Percentiles rank a stretch among this genome's conserved stretches.
These are phyloP conservation scores for Umbelopsis ramanniana DNA, from an alignment of 192 early-diverging fungal species.

Conservation along the genomic window DNA sequence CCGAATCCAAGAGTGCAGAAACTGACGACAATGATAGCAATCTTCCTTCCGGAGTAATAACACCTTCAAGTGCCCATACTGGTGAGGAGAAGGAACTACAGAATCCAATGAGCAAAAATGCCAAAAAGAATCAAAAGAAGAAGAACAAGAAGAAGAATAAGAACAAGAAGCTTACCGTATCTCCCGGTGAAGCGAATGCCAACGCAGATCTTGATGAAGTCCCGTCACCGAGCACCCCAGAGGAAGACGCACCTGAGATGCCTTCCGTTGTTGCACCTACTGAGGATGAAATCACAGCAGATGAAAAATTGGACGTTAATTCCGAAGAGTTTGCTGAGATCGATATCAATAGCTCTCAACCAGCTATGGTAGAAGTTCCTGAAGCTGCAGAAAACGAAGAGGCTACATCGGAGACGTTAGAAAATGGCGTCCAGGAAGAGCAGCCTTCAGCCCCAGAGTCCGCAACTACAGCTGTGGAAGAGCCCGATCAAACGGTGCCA, in stretches of 20 bases:
- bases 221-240: background rate
- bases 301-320: background rate
- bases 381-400: background rate
- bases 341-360: background rate
- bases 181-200: background rate
- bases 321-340: constrained; percentile 16
- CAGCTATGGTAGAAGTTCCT: background rate
- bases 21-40: constrained; percentile 5
- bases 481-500: background rate
- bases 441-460: background rate
- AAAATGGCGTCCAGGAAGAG: background rate
- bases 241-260: too few species aligned
- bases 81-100: background rate
- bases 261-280: background rate
- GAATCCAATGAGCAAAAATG: background rate
- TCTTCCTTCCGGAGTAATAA: background rate
- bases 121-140: constrained; percentile 19
- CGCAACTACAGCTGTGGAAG: background rate
- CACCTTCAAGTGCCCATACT: background rate
- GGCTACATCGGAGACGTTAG: background rate
- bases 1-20: background rate
- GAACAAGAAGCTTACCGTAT: background rate
- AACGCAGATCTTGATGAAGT: background rate
- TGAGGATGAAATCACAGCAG: background rate
- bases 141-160: constrained; percentile 16